Percentiles rank a stretch among this genome's conserved stretches.
These are phyloP conservation scores for Phalaenopsis hybrid DNA, from an alignment of 116 monocot genomes.

Conservation along the genomic window DNA sequence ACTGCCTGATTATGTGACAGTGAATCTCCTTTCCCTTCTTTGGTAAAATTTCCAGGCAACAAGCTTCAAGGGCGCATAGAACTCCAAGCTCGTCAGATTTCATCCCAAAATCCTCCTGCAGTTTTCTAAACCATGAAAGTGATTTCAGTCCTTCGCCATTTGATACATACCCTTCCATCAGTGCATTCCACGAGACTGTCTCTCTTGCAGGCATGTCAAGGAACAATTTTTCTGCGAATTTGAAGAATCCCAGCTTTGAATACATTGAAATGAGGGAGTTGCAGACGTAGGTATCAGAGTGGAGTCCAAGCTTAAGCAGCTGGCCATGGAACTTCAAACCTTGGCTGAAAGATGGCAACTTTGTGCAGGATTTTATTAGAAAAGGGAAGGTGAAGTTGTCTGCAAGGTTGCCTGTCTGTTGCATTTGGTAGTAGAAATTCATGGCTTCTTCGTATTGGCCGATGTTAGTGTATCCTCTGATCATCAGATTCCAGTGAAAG, in stretches of 20 bases:
- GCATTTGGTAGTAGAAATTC: conserved; percentile 48
- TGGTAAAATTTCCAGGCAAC: conserved; percentile 25
- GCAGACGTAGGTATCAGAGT: conserved; percentile 45
- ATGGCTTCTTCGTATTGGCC: conserved; percentile 40
- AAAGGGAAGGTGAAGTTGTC: conserved; percentile 74
- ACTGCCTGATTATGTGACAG: conserved; percentile 30
- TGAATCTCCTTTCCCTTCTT: conserved; percentile 53
- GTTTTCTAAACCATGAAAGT: conserved; percentile 34
- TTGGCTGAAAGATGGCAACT: conserved; percentile 10
- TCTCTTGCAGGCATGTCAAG: conserved; percentile 54
- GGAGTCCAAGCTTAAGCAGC: conserved; percentile 57
- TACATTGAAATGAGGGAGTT: conserved; percentile 78
- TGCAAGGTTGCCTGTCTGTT: conserved; percentile 9
- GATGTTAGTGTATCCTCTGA: conserved; percentile 42
- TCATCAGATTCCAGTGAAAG: conserved; percentile 64
- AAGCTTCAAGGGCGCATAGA: conserved; percentile 39
- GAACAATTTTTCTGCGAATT: conserved; percentile 54
- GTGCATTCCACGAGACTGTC: conserved; percentile 71
- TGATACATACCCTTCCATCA: conserved; percentile 48
- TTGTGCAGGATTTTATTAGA: conserved; percentile 60
- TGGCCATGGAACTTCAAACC: conserved; percentile 43
- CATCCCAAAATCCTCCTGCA: conserved; percentile 23
- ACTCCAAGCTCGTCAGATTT: conserved; percentile 30
- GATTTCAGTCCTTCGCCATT: conserved; percentile 27
- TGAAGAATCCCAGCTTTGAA: conserved; percentile 32